Evolutionary conservation across 2,329 filamentous ascomycete genomes (phyloP), one percentile per base, ranked within the genome.

Genomic region (Pseudocercospora ulei): DNA sequence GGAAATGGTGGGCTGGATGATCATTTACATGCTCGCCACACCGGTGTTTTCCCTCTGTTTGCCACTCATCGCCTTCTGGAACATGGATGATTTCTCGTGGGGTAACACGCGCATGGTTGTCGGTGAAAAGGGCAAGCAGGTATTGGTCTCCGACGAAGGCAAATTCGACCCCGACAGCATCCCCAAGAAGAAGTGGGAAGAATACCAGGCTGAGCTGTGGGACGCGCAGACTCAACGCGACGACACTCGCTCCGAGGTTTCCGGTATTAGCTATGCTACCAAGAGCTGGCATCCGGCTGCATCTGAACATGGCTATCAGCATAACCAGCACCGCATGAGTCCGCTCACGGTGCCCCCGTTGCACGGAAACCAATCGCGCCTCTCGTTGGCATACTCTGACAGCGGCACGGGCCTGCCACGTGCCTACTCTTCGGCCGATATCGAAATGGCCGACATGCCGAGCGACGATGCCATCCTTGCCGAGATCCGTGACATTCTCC

Each of bases 1-100:
- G 90, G 88, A 98, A 62, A 96, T 96, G 88, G 81, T 98, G 52
- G 90, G 88, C 22, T 98, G 90, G 90, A 95, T 98, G 86, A 71
- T 98, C 52, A 77, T 98, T 47, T 98, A 98, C 63, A 75, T 98
- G 43, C 48, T 90, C 18, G 88, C 90, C 38, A 82, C 93, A 46
- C 88, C 88, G 0, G 75, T 98, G 48, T 98, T 94, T 71, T 80
- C 83, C 27, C 85, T 93, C 48, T 86, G 75, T 42, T 72, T 98
- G 28, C 90, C 90, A 0, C 67, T 98, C 17, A 96, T 96, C 62
- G 73, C 88, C 34, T 98, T 98, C 74, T 98, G 90, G 90, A 76
- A 95, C 67, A 96, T 96, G 90, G 90, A 98, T 63, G 90, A 98
- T 66, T 98, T 98, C 75, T 83, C 82, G 55, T 98, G 90, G 90